These are phyloP conservation scores for Fusarium neocosmosporiellum DNA, from an alignment of 2,329 filamentous ascomycete genomes.

Conservation along the genomic window DNA sequence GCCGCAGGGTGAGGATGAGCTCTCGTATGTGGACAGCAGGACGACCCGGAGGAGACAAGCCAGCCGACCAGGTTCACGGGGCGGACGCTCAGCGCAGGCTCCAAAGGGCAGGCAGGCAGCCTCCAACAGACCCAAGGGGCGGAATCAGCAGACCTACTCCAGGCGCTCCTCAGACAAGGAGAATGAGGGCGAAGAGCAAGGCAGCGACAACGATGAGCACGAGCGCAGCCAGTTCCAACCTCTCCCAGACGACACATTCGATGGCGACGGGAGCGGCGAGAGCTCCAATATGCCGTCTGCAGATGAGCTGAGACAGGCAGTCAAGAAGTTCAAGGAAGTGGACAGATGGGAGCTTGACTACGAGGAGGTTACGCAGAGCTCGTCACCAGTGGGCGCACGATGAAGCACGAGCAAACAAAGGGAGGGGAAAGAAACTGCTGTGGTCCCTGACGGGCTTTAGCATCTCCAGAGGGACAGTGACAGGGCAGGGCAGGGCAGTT, in stretches of 20 bases:
- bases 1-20: slow-evolving; percentile 67
- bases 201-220: slow-evolving; percentile 49
- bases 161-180: slow-evolving; percentile 68
- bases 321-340: slow-evolving; percentile 75
- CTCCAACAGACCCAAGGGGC: slow-evolving; percentile 38
- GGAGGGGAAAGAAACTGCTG: not conserved
- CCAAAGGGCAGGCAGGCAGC: slow-evolving; percentile 41
- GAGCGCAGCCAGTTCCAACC: slow-evolving; percentile 56
- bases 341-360: slow-evolving; percentile 76
- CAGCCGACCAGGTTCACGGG: slow-evolving; percentile 45
- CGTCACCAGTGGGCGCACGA: slow-evolving; percentile 63
- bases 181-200: slow-evolving; percentile 52
- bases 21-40: slow-evolving; percentile 58
- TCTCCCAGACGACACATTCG: slow-evolving; percentile 58
- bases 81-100: slow-evolving; percentile 37
- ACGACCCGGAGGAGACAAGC: slow-evolving; percentile 49
- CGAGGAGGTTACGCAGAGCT: slow-evolving; percentile 70
- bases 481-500: not conserved
- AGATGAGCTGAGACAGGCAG: slow-evolving; percentile 68
- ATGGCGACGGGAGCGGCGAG: slow-evolving; percentile 46
- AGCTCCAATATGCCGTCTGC: slow-evolving; percentile 54
- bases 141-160: slow-evolving; percentile 61
- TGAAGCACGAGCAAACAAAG: slow-evolving; percentile 42
- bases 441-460: not conserved
- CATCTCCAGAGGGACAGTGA: not conserved